These are phyloP conservation scores for Funneliformis mosseae DNA, from an alignment of 192 early-diverging fungal species.

Conservation along the genomic window DNA sequence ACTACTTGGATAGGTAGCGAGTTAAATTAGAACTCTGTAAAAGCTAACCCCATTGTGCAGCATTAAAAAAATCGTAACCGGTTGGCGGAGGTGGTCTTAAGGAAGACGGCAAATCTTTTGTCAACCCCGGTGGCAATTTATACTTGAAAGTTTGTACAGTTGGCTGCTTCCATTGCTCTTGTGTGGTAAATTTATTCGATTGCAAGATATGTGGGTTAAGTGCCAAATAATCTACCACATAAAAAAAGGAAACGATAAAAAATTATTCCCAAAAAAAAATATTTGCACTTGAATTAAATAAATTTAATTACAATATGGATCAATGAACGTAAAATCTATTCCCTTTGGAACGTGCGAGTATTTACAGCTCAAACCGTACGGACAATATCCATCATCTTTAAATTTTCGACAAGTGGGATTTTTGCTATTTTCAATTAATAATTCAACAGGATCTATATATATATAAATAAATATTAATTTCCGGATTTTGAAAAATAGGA, in stretches of 20 bases:
- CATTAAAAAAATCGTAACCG: conserved; percentile 42
- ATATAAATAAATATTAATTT: background rate
- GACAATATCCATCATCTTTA: conserved; percentile 36
- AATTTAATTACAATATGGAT: conserved; percentile 25
- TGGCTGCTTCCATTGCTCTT: background rate
- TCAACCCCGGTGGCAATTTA: conserved; percentile 40
- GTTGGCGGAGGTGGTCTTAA: conserved; percentile 38
- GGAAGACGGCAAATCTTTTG: conserved; percentile 42
- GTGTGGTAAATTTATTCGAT: background rate
- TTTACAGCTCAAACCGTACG: conserved; percentile 42
- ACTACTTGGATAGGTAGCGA: too few relatives aligned
- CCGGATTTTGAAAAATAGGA: background rate
- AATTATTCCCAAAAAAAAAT: conserved; percentile 29
- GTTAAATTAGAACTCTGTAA: too few relatives aligned
- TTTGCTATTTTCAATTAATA: conserved; percentile 40
- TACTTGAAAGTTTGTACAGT: conserved; percentile 24
- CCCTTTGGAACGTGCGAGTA: conserved; percentile 41
- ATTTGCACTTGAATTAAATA: conserved; percentile 5
- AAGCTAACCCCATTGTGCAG: conserved; percentile 40
- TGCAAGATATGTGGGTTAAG: conserved; percentile 17
- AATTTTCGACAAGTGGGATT: conserved; percentile 44
- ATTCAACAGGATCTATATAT: conserved; percentile 36
- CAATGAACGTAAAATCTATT: conserved; percentile 28
- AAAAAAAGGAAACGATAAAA: background rate
- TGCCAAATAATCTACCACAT: conserved; percentile 9